phyloP scores from a whole-genome alignment of 768 basidiomycete genomes.

The Mycena alexandri region DNA sequence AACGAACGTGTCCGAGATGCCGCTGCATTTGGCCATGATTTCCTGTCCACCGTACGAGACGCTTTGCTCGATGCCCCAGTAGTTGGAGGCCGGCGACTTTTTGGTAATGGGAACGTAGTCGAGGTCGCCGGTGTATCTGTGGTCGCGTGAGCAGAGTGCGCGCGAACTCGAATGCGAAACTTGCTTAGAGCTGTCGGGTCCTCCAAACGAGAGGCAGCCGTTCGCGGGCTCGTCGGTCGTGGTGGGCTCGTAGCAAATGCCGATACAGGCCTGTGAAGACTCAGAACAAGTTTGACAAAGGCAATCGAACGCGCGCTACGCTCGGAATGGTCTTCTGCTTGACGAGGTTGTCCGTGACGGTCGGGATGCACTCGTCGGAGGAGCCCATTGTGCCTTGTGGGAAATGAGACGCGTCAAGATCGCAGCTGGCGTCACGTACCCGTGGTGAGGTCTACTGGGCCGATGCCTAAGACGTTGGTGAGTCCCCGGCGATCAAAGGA shows the following conservation, averaged over 20 bases:
- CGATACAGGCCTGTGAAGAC: conserved; percentile 40
- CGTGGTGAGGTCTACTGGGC: conserved; percentile 58
- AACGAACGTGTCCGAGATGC: conserved; percentile 55
- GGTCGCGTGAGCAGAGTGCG: not conserved
- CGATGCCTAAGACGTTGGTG: conserved; percentile 50
- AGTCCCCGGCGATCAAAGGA: too few relatives aligned
- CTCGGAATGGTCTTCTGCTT: conserved; percentile 47
- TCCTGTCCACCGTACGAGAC: conserved; percentile 50
- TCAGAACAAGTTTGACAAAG: not conserved
- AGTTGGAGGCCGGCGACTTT: conserved; percentile 47
- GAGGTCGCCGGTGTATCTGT: conserved; percentile 25
- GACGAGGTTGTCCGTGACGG: conserved; percentile 59
- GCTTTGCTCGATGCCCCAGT: conserved; percentile 61
- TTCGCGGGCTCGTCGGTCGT: conserved; percentile 24
- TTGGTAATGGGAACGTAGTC: conserved; percentile 38
- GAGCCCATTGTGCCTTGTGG: conserved; percentile 26
- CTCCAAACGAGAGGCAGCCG: conserved; percentile 44
- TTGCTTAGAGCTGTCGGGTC: conserved; percentile 45
- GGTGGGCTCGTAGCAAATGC: conserved; percentile 56
- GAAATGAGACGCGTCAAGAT: not conserved
- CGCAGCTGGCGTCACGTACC: conserved; percentile 40
- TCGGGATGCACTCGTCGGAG: conserved; percentile 44
- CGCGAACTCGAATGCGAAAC: conserved; percentile 23
- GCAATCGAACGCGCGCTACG: conserved; percentile 19
- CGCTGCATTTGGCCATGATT: conserved; percentile 49